phyloP scores from a whole-genome alignment of 495 filamentous ascomycete species.

The Trichocladium antarcticum region DNA sequence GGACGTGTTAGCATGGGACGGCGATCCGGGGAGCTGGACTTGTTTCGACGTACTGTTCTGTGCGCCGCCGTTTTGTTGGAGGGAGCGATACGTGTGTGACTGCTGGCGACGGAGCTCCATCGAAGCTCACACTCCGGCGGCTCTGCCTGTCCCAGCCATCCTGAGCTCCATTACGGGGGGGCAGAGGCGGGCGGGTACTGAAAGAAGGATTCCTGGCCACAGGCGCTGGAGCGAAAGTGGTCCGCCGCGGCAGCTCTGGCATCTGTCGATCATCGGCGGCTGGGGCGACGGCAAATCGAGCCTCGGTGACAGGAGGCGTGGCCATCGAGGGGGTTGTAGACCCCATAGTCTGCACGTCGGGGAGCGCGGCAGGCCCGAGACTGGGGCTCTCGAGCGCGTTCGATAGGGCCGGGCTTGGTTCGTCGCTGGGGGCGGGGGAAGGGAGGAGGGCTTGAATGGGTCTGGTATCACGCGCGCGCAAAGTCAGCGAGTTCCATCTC shows the following conservation, averaged over 20 bases:
- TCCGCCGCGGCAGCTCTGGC: background rate
- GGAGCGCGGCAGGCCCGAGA: slow-evolving; percentile 4
- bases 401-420: slow-evolving; percentile 34
- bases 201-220: background rate
- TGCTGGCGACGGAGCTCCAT: background rate
- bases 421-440: slow-evolving; percentile 47
- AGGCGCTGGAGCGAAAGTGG: background rate
- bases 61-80: slow-evolving; percentile 15
- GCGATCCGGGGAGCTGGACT: background rate
- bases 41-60: slow-evolving; percentile 12
- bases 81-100: background rate
- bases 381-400: slow-evolving; percentile 24
- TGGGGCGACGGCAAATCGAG: slow-evolving; percentile 19
- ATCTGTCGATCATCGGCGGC: background rate
- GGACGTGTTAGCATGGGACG: background rate
- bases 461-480: too few relatives aligned
- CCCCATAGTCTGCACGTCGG: slow-evolving; percentile 10
- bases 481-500: too few relatives aligned
- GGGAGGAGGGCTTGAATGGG: slow-evolving; percentile 31
- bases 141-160: too few relatives aligned
- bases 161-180: background rate
- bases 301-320: slow-evolving; percentile 14
- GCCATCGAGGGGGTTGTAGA: background rate
- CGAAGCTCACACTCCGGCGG: background rate
- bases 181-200: background rate